Conservation (phyloP, 2,329 filamentous ascomycete species). For the Aureobasidium sp. region DNA sequence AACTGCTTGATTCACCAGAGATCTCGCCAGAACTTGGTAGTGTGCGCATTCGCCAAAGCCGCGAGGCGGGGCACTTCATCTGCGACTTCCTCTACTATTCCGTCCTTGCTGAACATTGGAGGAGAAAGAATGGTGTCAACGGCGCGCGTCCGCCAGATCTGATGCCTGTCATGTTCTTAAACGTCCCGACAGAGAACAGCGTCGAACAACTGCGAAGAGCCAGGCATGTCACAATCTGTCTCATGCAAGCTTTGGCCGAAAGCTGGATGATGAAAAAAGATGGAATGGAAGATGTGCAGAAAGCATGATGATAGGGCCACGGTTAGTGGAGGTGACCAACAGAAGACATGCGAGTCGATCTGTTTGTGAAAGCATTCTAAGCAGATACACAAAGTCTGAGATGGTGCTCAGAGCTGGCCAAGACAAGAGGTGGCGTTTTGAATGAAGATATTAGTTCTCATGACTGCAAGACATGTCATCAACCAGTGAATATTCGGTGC, state of each 20-base stretch:
- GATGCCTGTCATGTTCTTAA: slow-evolving; percentile 35
- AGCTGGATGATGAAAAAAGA: slow-evolving; percentile 20
- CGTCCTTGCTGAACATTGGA: slow-evolving; percentile 30
- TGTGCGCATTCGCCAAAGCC: slow-evolving; percentile 29
- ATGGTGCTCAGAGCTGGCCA: neutral
- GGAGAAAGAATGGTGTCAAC: slow-evolving; percentile 15
- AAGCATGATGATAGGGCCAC: neutral
- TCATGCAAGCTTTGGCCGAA: slow-evolving; percentile 32
- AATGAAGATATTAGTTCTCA: neutral
- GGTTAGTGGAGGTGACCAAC: neutral
- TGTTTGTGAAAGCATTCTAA: neutral
- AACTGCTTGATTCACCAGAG: slow-evolving; percentile 23
- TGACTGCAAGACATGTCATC: neutral
- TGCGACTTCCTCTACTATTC: slow-evolving; percentile 42
- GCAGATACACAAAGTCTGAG: neutral
- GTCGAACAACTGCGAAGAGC: slow-evolving; percentile 29
- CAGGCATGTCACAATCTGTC: slow-evolving; percentile 24
- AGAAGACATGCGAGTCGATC: neutral
- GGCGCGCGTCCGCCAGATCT: slow-evolving; percentile 14
- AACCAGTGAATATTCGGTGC: neutral
- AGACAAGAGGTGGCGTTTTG: neutral
- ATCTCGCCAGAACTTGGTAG: slow-evolving; percentile 23
- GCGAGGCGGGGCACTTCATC: slow-evolving; percentile 37
- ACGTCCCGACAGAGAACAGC: slow-evolving; percentile 34
- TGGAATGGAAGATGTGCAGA: neutral